phyloP scores from a whole-genome alignment of 1,139 yeast genomes.

The Yamadazyma spencermartinsiae region DNA sequence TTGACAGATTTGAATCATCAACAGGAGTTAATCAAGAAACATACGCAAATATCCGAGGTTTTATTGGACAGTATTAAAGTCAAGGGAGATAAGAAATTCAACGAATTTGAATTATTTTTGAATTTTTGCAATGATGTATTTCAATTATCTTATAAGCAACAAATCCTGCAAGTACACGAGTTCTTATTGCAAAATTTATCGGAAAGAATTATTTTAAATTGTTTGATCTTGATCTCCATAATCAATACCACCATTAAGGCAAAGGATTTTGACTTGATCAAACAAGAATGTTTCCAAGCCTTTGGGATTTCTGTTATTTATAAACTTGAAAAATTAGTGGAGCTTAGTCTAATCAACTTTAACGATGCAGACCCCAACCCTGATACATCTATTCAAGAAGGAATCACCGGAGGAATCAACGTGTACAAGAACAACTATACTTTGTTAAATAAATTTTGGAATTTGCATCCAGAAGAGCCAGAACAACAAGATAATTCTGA shows the following conservation, averaged over 20 bases:
- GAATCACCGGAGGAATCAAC: slow-evolving; percentile 36
- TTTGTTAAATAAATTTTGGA: slow-evolving; percentile 46
- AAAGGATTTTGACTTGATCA: slow-evolving; percentile 52
- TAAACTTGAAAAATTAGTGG: slow-evolving; percentile 27
- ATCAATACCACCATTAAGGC: slow-evolving; percentile 66
- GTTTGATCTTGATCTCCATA: slow-evolving; percentile 55
- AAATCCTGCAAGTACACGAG: slow-evolving; percentile 47
- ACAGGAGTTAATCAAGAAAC: slow-evolving; percentile 71
- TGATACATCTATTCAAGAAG: slow-evolving; percentile 24
- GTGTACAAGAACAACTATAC: slow-evolving; percentile 36
- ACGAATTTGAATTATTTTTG: slow-evolving; percentile 54
- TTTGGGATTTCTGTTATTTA: slow-evolving; percentile 56
- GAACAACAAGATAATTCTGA: slow-evolving; percentile 14
- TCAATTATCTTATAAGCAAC: slow-evolving; percentile 55
- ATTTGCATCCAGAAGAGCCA: slow-evolving; percentile 39
- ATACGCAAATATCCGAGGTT: slow-evolving; percentile 73
- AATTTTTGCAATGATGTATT: slow-evolving; percentile 76
- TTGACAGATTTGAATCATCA: slow-evolving; percentile 66
- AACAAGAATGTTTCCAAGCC: slow-evolving; percentile 51
- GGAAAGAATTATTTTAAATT: slow-evolving; percentile 44
- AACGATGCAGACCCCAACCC: slow-evolving; percentile 19
- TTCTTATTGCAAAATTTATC: slow-evolving; percentile 45
- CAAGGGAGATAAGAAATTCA: slow-evolving; percentile 17
- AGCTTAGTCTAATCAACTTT: slow-evolving; percentile 26
- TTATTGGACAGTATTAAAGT: slow-evolving; percentile 54